Evolutionary conservation across 148 eudicot genomes (phyloP), one percentile per base, ranked within the genome.

Genomic region (Amaranthus cruentus): DNA sequence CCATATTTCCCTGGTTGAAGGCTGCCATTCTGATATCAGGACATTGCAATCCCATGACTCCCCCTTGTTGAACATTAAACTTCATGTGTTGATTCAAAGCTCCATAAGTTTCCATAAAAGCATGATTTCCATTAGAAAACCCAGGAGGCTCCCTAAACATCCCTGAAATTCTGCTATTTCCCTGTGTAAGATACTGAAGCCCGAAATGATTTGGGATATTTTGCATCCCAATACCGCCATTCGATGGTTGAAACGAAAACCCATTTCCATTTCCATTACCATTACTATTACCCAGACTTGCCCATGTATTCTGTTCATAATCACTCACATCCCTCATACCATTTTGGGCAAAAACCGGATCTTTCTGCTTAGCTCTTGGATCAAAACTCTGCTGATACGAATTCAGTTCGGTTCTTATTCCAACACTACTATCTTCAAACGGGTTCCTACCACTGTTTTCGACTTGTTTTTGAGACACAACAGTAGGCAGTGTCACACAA

Each of bases 111-210:
- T 76, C 85, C 59, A 76, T 69, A 2, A 81, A 73, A 42, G 79
- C 75, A 61, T 80, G 82, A 55, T 75, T 79, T 66, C 70, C 79
- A 66, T 6, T 60, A 13, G 69, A 58, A 18, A 71, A 28, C 42
- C 71, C n/a, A 2, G 65, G 67, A 15, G 61, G 69, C 18, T 75
- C 83, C 12, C 81, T 79, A 53, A 73, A 78, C 73, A 73, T 70
- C 48, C 84, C 81, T 50, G 79, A 69, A 15, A 81, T 61, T 48
- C 76, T 28, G 38, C 38, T 71, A 5, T 75, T 80, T 9, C 68
- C 83, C 51, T 72, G 75, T 44, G 75, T 73, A 7, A 71, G 76
- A 73, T 84, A 82, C 38, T 79, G 88, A 58, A 73, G 42, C 66
- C 76, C 60, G 51, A 71, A 54, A 62, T 83, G 84, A 57, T 71